phyloP scores from a whole-genome alignment of 2,329 filamentous ascomycete genomes.

The Aspergillus sp. region DNA sequence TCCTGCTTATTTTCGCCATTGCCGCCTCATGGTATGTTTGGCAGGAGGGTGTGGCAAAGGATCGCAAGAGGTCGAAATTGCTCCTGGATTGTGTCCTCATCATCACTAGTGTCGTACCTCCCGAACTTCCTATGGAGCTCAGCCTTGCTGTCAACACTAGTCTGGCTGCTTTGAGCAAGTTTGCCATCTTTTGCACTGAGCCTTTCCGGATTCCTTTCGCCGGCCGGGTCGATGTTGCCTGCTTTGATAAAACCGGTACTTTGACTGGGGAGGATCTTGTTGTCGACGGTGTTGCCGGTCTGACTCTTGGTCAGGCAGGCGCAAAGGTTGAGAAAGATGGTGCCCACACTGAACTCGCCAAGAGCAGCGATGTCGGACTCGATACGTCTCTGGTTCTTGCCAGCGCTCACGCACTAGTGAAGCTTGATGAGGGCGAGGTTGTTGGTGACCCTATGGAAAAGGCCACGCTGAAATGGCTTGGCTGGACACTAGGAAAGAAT shows the following conservation, averaged over 20 bases:
- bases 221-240: constrained; percentile 91
- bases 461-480: constrained; percentile 83
- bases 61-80: constrained; percentile 95
- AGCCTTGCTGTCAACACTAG: constrained; percentile 97
- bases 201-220: constrained; percentile 97
- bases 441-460: constrained; percentile 99
- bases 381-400: constrained; percentile 92
- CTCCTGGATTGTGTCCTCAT: constrained; percentile 97
- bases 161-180: constrained; percentile 89
- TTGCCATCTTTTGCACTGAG: constrained; percentile 97
- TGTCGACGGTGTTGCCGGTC: constrained; percentile 92
- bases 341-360: constrained; percentile 75
- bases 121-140: constrained; percentile 96
- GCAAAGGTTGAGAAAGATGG: constrained; percentile 74
- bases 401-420: constrained; percentile 92
- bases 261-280: constrained; percentile 95
- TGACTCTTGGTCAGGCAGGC: constrained; percentile 70
- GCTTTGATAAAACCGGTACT: constrained; percentile 98
- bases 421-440: constrained; percentile 93
- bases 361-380: constrained; percentile 69
- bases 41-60: constrained; percentile 91
- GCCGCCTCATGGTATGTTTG: constrained; percentile 99
- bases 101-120: constrained; percentile 96
- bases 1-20: constrained; percentile 92
- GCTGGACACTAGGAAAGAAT: constrained; percentile 89